phyloP scores from a whole-genome alignment of 768 basidiomycete genomes.

The Lyophyllum atratum region DNA sequence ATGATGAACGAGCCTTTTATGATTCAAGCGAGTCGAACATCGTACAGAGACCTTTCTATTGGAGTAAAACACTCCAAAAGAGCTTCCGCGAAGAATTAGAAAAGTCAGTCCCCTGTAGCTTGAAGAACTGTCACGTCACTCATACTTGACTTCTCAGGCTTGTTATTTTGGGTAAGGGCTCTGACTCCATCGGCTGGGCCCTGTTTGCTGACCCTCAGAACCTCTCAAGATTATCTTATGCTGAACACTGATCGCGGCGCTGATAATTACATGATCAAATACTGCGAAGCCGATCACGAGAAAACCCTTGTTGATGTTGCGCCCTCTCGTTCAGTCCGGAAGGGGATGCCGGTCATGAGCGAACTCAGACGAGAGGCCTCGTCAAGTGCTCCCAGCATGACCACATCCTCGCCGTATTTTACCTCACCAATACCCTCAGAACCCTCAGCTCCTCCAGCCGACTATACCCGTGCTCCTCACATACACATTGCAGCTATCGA shows the following conservation, averaged over 20 bases:
- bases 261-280: constrained; percentile 93
- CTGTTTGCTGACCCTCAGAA: neutral
- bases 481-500: constrained; percentile 93
- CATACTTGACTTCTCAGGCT: constrained; percentile 47
- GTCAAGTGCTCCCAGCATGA: constrained; percentile 35
- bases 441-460: constrained; percentile 35
- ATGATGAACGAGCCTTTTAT: constrained; percentile 71
- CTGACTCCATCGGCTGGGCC: neutral
- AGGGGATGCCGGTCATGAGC: constrained; percentile 74
- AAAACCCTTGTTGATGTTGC: constrained; percentile 79
- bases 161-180: constrained; percentile 70
- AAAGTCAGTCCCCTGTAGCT: constrained; percentile 52
- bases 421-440: constrained; percentile 37
- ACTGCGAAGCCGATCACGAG: constrained; percentile 80
- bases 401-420: constrained; percentile 41
- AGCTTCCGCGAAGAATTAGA: constrained; percentile 88
- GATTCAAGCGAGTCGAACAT: constrained; percentile 63
- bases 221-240: constrained; percentile 77
- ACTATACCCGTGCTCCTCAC: constrained; percentile 70
- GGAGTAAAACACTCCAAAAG: constrained; percentile 76
- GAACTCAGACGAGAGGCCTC: constrained; percentile 53
- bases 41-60: constrained; percentile 70
- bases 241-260: constrained; percentile 88
- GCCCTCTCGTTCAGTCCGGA: constrained; percentile 65
- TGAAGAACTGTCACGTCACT: constrained; percentile 1